Base-by-base conservation (phyloP, 345 rosid species). In the Populus ilicifolia region DNA sequence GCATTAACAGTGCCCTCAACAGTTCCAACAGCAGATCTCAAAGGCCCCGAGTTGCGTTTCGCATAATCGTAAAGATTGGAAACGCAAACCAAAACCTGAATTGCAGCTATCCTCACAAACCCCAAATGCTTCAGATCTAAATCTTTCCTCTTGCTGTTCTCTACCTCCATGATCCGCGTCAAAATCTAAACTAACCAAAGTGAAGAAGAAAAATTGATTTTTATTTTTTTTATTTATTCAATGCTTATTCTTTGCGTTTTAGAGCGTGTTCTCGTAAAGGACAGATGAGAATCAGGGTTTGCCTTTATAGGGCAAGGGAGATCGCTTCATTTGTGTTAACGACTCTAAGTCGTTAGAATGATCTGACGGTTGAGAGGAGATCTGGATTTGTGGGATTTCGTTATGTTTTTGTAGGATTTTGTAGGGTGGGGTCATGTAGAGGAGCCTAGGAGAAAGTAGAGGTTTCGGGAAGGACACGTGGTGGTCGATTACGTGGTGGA, bases 31-130 rank as follows among this genome's bases (percentile, higher is more conserved):
- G 98, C 77, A 41, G 98, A 83, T 76, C 89, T 86, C 63, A 95
- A 80, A 13, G 96, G 91, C 25, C 98, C 99, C 14, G 94, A 90
- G 87, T 88, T 93, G 70, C 82, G 85, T 79, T 93, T 95, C 3
- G 94, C 97, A 85, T 84, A 87, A 8, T 85, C 85, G 85, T 93
- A 95, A 54, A 95, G 86, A 61, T 48, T 84, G 35, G 90, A 88
- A 20, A 90, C 85, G 77, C 79, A 74, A 11, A 87, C 82, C 66
- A 95, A 78, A 20, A 83, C 33, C 2, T 84, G 84, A 70, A 93
- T 86, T 85, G 96, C 88, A 2, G 93, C 87, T 38, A 88, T 43
- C 84, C 91, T 86, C 66, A 86, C 86, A 75, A 93, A 85, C 8
- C 88, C 91, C n/a, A 95, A 86, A 77, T 89, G 96, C 78, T 90